phyloP scores from a whole-genome alignment of 2,329 filamentous ascomycete species.

The Colletotrichum karsti region DNA sequence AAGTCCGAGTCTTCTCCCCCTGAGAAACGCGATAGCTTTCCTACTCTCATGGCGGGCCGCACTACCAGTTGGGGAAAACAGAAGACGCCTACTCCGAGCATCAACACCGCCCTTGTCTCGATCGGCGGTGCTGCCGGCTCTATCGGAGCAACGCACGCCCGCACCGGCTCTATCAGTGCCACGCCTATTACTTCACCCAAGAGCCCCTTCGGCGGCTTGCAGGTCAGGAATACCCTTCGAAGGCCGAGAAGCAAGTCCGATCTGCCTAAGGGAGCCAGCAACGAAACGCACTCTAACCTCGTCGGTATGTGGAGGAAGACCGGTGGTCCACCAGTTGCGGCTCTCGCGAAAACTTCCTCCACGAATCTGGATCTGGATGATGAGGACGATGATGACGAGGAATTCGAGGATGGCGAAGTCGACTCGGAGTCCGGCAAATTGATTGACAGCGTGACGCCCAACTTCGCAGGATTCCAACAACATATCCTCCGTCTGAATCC shows the following conservation, averaged over 20 bases:
- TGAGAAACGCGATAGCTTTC: slow-evolving; percentile 52
- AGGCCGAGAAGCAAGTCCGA: slow-evolving; percentile 66
- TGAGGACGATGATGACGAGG: slow-evolving; percentile 70
- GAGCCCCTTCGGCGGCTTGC: slow-evolving; percentile 53
- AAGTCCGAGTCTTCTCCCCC: slow-evolving; percentile 39
- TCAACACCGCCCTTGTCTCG: slow-evolving; percentile 66
- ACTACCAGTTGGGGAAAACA: slow-evolving; percentile 57
- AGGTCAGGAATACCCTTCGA: slow-evolving; percentile 58
- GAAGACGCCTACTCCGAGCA: slow-evolving; percentile 61
- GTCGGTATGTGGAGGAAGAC: slow-evolving; percentile 60
- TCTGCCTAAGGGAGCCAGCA: slow-evolving; percentile 48
- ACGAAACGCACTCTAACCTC: slow-evolving; percentile 46
- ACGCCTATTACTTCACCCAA: slow-evolving; percentile 63
- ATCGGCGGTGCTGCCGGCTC: slow-evolving; percentile 64
- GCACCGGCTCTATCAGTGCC: slow-evolving; percentile 68
- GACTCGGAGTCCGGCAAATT: slow-evolving; percentile 69
- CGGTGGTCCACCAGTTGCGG: slow-evolving; percentile 63
- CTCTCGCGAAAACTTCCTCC: slow-evolving; percentile 45
- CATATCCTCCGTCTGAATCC: slow-evolving; percentile 81
- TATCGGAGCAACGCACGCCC: slow-evolving; percentile 64
- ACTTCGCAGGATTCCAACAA: slow-evolving; percentile 77
- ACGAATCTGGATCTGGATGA: slow-evolving; percentile 41
- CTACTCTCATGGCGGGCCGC: slow-evolving; percentile 57
- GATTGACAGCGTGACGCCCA: slow-evolving; percentile 76
- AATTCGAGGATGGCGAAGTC: slow-evolving; percentile 66